These are phyloP conservation scores for Oenanthe sinensis DNA, from an alignment of 129 eudicot species.

Conservation along the genomic window DNA sequence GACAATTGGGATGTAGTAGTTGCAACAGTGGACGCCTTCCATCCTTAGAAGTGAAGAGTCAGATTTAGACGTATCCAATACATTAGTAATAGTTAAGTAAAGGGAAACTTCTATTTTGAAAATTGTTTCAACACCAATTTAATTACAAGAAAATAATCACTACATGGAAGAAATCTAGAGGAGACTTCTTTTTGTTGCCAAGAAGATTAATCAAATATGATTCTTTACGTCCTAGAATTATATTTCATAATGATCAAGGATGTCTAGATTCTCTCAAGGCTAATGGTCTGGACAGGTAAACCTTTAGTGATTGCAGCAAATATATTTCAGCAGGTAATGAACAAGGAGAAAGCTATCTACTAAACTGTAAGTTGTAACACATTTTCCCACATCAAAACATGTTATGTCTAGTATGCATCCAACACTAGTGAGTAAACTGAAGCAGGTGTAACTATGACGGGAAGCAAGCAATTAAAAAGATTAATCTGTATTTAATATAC, in stretches of 20 bases:
- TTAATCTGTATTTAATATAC: no score
- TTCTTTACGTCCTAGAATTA: not conserved
- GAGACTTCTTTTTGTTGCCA: not conserved
- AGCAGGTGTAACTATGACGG: not conserved
- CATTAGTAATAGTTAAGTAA: not conserved
- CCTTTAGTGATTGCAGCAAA: not conserved
- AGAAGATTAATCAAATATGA: not conserved
- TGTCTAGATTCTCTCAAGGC: not conserved
- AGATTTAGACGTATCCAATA: not conserved
- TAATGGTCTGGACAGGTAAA: not conserved
- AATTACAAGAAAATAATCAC: not conserved
- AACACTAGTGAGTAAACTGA: not conserved
- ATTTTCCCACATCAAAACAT: not conserved
- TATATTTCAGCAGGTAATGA: not conserved
- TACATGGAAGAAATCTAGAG: not conserved
- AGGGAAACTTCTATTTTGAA: not conserved
- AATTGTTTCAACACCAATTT: not conserved
- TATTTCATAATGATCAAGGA: no score
- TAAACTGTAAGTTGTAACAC: not conserved
- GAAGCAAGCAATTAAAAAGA: no score
- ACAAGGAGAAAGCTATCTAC: not conserved
- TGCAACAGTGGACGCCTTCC: slow-evolving; percentile 81
- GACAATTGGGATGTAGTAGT: slow-evolving; percentile 76
- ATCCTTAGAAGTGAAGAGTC: slow-evolving; percentile 29
- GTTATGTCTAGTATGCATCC: not conserved